Conservation (phyloP, 495 filamentous ascomycete genomes). For the Pseudoneurospora amorphoporcata region DNA sequence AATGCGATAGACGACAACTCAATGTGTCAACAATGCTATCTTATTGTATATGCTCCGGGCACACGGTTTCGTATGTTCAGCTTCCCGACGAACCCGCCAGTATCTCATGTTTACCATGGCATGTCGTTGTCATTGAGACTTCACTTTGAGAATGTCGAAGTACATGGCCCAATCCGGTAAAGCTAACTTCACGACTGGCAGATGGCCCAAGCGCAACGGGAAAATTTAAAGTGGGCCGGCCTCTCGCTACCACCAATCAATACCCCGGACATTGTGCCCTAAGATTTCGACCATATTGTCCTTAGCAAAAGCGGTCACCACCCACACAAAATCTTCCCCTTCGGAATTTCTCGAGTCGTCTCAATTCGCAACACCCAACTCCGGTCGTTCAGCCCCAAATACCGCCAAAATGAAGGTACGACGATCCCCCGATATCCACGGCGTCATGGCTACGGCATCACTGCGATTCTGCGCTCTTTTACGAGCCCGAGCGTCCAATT, state of each 20-base stretch:
- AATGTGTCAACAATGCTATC: background rate
- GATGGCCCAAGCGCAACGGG: background rate
- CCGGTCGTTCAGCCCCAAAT: conserved; percentile 22
- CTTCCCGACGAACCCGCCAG: background rate
- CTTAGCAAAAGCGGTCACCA: background rate
- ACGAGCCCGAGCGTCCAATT: background rate
- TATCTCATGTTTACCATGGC: background rate
- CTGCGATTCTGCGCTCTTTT: background rate
- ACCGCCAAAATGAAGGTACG: conserved; percentile 32
- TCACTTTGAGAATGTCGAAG: background rate
- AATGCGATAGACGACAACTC: background rate
- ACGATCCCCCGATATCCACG: background rate
- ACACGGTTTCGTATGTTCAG: background rate
- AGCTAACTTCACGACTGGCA: background rate
- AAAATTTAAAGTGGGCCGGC: background rate
- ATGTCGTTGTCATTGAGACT: background rate
- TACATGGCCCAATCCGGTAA: background rate
- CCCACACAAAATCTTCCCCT: conserved; percentile 27
- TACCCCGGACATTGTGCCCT: conserved; percentile 18
- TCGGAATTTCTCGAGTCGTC: conserved; percentile 15
- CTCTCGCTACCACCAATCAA: conserved; percentile 9
- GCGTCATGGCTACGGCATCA: background rate
- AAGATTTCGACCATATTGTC: conserved; percentile 12
- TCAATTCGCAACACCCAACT: conserved; percentile 19
- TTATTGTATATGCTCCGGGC: accelerated